phyloP scores from a whole-genome alignment of 2,329 filamentous ascomycete genomes.

The Penicillium glabrum region DNA sequence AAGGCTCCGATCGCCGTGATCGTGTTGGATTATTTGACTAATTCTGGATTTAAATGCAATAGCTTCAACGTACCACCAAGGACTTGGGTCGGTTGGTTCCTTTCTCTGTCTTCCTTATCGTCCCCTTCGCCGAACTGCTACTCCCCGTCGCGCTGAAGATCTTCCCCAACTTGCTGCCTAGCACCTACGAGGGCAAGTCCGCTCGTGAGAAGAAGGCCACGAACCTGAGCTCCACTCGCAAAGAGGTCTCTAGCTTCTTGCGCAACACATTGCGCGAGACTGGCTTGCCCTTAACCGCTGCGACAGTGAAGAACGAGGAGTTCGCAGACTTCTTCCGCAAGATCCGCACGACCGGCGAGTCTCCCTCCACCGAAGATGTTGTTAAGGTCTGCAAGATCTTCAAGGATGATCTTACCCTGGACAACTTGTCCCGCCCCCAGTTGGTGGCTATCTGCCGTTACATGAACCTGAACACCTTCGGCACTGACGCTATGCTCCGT shows the following conservation, averaged over 20 bases:
- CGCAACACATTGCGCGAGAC: slow-evolving; percentile 87
- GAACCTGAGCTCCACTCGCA: slow-evolving; percentile 77
- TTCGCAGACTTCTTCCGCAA: slow-evolving; percentile 98
- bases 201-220: slow-evolving; percentile 86
- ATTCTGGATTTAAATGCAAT: slow-evolving; percentile 6
- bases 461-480: slow-evolving; percentile 96
- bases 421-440: slow-evolving; percentile 94
- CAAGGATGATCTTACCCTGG: slow-evolving; percentile 93
- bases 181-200: slow-evolving; percentile 91
- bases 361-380: slow-evolving; percentile 83
- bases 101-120: slow-evolving; percentile 95
- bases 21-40: slow-evolving; percentile 8
- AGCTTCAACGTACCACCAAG: slow-evolving; percentile 85
- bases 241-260: slow-evolving; percentile 90
- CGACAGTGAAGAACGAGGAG: slow-evolving; percentile 86
- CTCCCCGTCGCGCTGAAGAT: slow-evolving; percentile 88
- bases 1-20: not conserved
- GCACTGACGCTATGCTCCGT: slow-evolving; percentile 94
- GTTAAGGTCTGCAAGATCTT: slow-evolving; percentile 99
- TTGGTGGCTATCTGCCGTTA: slow-evolving; percentile 97
- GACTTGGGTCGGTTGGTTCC: slow-evolving; percentile 90
- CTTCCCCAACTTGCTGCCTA: slow-evolving; percentile 96
- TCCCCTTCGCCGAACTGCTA: slow-evolving; percentile 91
- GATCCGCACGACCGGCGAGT: slow-evolving; percentile 85
- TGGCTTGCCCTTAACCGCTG: slow-evolving; percentile 81